Conservation (phyloP, 164 flowering plant species). For the Umbellularia californica region DNA sequence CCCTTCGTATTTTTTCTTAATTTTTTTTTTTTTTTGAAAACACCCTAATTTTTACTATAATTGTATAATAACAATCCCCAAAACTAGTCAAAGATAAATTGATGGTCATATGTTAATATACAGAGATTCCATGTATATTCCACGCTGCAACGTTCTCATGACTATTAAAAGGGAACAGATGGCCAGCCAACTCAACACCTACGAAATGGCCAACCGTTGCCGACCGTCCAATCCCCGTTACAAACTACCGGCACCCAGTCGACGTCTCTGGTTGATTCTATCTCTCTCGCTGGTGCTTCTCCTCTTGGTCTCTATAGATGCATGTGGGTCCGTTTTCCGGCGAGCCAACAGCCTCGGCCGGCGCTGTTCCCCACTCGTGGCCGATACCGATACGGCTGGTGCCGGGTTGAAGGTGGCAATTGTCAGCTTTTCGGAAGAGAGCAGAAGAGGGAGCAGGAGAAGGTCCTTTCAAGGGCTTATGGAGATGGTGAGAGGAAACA, state of each 20-base stretch:
- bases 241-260: background rate
- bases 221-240: conserved; percentile 3
- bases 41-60: too few relatives aligned
- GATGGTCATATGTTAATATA: too few relatives aligned
- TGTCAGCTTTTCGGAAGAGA: conserved; percentile 14
- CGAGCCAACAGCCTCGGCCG: conserved; percentile 21
- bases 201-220: conserved; percentile 5
- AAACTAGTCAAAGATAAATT: too few relatives aligned
- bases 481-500: conserved; percentile 13
- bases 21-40: too few relatives aligned
- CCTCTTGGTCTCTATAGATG: conserved; percentile 2
- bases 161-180: too few relatives aligned
- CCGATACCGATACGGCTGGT: background rate
- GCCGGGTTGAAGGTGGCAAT: conserved; percentile 10
- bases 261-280: conserved; percentile 7
- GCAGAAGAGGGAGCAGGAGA: background rate
- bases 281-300: background rate
- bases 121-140: too few relatives aligned
- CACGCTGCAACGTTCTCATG: too few relatives aligned
- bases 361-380: background rate
- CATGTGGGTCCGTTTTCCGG: conserved; percentile 8
- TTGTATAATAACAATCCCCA: too few relatives aligned
- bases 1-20: too few relatives aligned
- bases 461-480: conserved; percentile 12
- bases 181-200: background rate